phyloP scores from a whole-genome alignment of 1,284 basidiomycete species.

The Ceratobasidium papillatum region DNA sequence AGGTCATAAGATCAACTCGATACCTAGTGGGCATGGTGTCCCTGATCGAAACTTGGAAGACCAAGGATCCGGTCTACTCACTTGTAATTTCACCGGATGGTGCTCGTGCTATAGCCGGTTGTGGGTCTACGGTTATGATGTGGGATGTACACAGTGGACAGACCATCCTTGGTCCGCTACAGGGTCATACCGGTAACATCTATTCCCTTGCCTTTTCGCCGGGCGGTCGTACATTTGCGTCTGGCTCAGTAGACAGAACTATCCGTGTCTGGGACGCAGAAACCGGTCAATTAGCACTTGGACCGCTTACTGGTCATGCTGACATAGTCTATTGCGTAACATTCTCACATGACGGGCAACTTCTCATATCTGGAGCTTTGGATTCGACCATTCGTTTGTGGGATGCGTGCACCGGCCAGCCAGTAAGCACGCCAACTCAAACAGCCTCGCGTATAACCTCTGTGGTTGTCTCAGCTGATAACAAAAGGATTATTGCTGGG shows the following conservation, averaged over 20 bases:
- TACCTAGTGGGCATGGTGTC: too few relatives aligned
- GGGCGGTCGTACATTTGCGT: not conserved
- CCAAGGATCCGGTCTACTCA: too few relatives aligned
- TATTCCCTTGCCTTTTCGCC: not conserved
- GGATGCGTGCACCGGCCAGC: slow-evolving; percentile 23
- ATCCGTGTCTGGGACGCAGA: not conserved
- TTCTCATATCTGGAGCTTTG: slow-evolving; percentile 24
- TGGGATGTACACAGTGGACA: not conserved
- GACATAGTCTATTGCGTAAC: not conserved
- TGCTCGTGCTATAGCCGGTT: not conserved
- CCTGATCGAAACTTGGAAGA: too few relatives aligned
- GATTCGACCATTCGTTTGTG: slow-evolving; percentile 38
- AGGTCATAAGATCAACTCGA: too few relatives aligned
- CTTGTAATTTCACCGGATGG: not conserved
- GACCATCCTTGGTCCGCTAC: not conserved
- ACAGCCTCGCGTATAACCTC: too few relatives aligned
- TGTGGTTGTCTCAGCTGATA: too few relatives aligned
- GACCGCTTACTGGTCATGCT: slow-evolving; percentile 2
- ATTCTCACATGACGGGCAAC: slow-evolving; percentile 3
- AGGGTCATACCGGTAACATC: not conserved
- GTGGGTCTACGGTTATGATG: not conserved
- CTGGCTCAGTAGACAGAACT: not conserved
- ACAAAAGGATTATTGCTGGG: too few relatives aligned
- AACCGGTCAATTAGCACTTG: not conserved
- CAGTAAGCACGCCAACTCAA: not conserved